Base-by-base conservation (phyloP, 2,329 filamentous ascomycete genomes). In the Fusarium algeriense region DNA sequence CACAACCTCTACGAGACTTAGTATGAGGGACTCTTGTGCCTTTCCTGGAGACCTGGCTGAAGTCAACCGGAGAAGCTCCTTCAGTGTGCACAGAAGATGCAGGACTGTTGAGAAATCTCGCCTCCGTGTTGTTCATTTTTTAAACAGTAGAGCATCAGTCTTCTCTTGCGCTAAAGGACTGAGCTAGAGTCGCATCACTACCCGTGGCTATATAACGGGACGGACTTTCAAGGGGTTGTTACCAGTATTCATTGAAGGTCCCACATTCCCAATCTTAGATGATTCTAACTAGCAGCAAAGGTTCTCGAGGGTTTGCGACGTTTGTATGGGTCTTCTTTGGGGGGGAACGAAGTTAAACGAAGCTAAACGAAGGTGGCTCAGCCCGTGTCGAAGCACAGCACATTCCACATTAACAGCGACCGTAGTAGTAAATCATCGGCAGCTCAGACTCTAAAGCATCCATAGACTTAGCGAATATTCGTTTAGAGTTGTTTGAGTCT, bases 281-380 rank as follows among this genome's bases (percentile, higher is more conserved):
- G 32, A 35, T 14, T 12, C 48, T n/a, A 0, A 12, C 5, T 52
- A 32, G 20, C 17, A 38, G 20, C 6, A n/a, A 38, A 15, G n/a
- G 32, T 6, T 15, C 48, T 38, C 32, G 1, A n/a, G 26, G 38
- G n/a, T 7, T 6, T 23, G 4, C 10, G 35, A 35, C 19, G 41
- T 8, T 15, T 20, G 17, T 4, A 12, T 8, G 23, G 2, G 26
- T 12, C 45, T 30, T 26, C 15, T 12, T 6, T 0, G 1, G 9
- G 1, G 13, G 6, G 6, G 37, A 64, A 35, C 61, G 48, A 64
- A 17, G 23, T 45, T 64, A 23, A 57, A 20, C 62, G 62, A 64
- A 26, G 15, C 14, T 64, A 43, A 64, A 64, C 61, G 61, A 64
- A 23, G 23, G 3, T n/a, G 14, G 15, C 28, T 32, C 14, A 26